A percentile compares a stretch with the other conserved stretches of the same genome.
These are phyloP conservation scores for Limtongia smithiae DNA, from an alignment of 805 yeast species.

Conservation along the genomic window DNA sequence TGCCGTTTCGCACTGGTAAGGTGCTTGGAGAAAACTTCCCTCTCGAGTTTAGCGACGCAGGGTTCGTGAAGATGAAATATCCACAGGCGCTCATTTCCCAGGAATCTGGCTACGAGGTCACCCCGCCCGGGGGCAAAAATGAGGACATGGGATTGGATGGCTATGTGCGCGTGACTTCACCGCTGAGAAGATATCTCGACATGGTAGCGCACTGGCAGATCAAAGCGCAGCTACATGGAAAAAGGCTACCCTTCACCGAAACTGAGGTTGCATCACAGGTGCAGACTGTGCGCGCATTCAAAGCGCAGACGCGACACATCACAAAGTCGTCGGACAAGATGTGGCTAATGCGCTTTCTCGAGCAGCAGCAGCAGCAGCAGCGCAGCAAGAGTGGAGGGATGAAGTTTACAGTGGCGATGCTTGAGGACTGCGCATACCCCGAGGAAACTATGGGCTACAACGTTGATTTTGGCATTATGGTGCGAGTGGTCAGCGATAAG, in stretches of 20 bases:
- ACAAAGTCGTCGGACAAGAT: background rate
- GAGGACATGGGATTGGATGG: constrained; percentile 46
- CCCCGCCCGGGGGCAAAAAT: constrained; percentile 7
- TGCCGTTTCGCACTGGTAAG: constrained; percentile 22
- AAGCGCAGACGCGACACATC: background rate
- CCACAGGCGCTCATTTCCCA: background rate
- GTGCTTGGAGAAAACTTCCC: background rate
- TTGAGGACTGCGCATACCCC: constrained; percentile 7
- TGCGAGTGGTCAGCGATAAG: constrained; percentile 4
- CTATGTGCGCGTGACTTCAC: constrained; percentile 82
- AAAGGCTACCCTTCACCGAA: constrained; percentile 18
- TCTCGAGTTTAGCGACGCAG: background rate
- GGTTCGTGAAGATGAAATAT: constrained; percentile 5
- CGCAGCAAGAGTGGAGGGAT: background rate
- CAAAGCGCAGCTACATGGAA: constrained; percentile 43
- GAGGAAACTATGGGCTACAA: constrained; percentile 7
- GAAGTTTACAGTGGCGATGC: constrained; percentile 8
- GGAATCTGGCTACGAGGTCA: background rate
- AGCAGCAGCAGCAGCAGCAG: background rate
- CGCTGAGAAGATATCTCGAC: constrained; percentile 80
- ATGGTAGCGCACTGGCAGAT: constrained; percentile 76
- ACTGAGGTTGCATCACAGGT: constrained; percentile 1
- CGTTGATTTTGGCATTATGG: constrained; percentile 10
- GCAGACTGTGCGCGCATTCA: background rate
- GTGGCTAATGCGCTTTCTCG: background rate